phyloP scores from a whole-genome alignment of 805 yeast species.

The Cyberlindnera bimundalis region DNA sequence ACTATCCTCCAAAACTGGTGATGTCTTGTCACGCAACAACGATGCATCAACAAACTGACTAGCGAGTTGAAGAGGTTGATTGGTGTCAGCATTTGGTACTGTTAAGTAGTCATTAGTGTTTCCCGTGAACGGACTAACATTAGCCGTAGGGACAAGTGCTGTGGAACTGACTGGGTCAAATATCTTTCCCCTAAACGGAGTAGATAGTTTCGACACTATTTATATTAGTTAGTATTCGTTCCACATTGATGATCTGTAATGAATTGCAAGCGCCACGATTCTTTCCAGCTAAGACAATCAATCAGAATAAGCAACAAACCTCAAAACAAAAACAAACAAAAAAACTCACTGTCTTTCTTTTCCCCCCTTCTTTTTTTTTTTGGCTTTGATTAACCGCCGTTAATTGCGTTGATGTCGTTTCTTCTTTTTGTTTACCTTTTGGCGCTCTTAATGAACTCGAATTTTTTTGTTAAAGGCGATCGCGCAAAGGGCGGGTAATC shows the following conservation, averaged over 20 bases:
- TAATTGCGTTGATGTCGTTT: neutral
- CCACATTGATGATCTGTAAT: neutral
- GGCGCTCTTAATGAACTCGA: neutral
- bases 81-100: slow-evolving; percentile 30
- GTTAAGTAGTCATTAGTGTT: slow-evolving; percentile 31
- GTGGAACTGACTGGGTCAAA: slow-evolving; percentile 12
- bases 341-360: neutral
- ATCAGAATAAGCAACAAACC: too few relatives aligned
- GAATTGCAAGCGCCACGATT: too few relatives aligned
- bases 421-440: slow-evolving; percentile 2
- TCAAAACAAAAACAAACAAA: too few relatives aligned
- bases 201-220: slow-evolving; percentile 25
- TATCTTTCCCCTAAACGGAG: slow-evolving; percentile 25
- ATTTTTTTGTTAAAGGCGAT: neutral
- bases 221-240: slow-evolving; percentile 6
- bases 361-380: neutral
- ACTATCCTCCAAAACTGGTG: slow-evolving; percentile 52
- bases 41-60: slow-evolving; percentile 59
- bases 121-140: slow-evolving; percentile 12
- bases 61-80: slow-evolving; percentile 50
- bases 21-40: slow-evolving; percentile 52
- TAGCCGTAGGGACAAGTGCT: slow-evolving; percentile 12
- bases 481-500: slow-evolving; percentile 4
- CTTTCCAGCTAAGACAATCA: neutral
- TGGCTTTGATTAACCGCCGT: too few relatives aligned